phyloP scores from a whole-genome alignment of 805 yeast species.

The Saturnispora kantuleensis region DNA sequence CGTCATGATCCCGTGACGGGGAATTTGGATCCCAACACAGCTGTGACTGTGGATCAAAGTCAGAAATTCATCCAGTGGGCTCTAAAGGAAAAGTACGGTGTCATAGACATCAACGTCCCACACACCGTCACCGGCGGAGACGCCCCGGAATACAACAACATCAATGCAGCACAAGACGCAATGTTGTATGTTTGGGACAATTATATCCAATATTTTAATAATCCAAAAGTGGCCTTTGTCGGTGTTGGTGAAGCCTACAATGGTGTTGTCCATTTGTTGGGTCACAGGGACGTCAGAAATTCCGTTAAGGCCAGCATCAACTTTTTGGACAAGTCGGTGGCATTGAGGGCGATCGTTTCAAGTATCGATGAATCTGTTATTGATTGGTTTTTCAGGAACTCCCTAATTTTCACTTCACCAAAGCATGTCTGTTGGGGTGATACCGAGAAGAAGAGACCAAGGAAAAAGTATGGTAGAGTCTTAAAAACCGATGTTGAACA shows the following conservation, averaged over 20 bases:
- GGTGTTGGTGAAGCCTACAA: slow-evolving; percentile 89
- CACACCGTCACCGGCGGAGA: slow-evolving; percentile 36
- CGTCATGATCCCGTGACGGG: slow-evolving; percentile 74
- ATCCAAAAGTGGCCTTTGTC: slow-evolving; percentile 62
- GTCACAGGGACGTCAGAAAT: slow-evolving; percentile 65
- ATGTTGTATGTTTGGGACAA: slow-evolving; percentile 84
- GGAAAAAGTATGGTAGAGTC: slow-evolving; percentile 88
- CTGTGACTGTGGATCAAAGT: slow-evolving; percentile 70
- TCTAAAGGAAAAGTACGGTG: slow-evolving; percentile 48
- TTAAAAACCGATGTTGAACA: slow-evolving; percentile 65
- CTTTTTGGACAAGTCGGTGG: slow-evolving; percentile 54
- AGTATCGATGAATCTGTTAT: slow-evolving; percentile 80
- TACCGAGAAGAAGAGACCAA: slow-evolving; percentile 50
- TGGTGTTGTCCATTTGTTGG: slow-evolving; percentile 77
- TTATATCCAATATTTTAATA: slow-evolving; percentile 65
- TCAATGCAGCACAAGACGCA: slow-evolving; percentile 66
- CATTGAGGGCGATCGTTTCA: slow-evolving; percentile 73
- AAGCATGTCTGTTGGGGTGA: slow-evolving; percentile 75
- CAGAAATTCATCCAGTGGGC: slow-evolving; percentile 64
- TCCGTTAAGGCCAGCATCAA: slow-evolving; percentile 60
- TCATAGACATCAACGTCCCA: slow-evolving; percentile 78
- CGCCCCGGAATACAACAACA: slow-evolving; percentile 48
- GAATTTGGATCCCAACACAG: slow-evolving; percentile 56
- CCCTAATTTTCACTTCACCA: slow-evolving; percentile 68
- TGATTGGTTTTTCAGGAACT: slow-evolving; percentile 86